Percentiles rank a stretch among this genome's conserved stretches.
These are phyloP conservation scores for Thozetella sp. DNA, from an alignment of 495 filamentous ascomycete species.

Conservation along the genomic window DNA sequence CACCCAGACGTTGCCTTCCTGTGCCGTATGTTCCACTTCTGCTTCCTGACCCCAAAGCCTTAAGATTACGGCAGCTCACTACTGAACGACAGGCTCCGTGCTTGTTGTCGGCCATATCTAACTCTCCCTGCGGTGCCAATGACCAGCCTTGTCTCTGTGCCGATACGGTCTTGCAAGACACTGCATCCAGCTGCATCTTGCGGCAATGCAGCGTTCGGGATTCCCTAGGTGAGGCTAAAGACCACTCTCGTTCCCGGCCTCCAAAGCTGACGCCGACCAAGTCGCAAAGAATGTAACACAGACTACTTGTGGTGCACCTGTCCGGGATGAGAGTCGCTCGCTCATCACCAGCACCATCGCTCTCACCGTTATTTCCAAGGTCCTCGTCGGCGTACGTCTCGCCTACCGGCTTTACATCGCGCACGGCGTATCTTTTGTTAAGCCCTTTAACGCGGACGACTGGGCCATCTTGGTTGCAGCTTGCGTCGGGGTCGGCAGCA, in stretches of 20 bases:
- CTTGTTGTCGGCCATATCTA: not conserved
- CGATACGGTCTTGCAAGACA: not conserved
- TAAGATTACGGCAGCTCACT: not conserved
- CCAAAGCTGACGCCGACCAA: not conserved
- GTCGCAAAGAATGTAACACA: not conserved
- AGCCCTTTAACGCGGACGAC: slow-evolving; percentile 3
- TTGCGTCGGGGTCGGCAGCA: not conserved
- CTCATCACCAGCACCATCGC: not conserved
- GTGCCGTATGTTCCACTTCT: not conserved
- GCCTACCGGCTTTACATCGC: slow-evolving; percentile 2
- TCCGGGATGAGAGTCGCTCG: not conserved
- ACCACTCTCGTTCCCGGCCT: not conserved
- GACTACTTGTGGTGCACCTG: not conserved
- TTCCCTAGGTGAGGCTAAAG: not conserved
- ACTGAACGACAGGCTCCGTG: not conserved
- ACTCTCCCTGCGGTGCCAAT: not conserved
- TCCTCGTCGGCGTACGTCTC: slow-evolving; percentile 2
- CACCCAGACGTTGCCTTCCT: not conserved
- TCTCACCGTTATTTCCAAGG: not conserved
- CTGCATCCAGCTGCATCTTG: not conserved
- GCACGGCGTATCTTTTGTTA: not conserved
- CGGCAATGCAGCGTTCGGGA: not conserved
- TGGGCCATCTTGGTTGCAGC: slow-evolving; percentile 6
- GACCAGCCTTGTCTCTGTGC: not conserved
- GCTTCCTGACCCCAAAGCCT: no score